These are phyloP conservation scores for Trichoderma gamsii DNA, from an alignment of 495 filamentous ascomycete species.

Conservation along the genomic window DNA sequence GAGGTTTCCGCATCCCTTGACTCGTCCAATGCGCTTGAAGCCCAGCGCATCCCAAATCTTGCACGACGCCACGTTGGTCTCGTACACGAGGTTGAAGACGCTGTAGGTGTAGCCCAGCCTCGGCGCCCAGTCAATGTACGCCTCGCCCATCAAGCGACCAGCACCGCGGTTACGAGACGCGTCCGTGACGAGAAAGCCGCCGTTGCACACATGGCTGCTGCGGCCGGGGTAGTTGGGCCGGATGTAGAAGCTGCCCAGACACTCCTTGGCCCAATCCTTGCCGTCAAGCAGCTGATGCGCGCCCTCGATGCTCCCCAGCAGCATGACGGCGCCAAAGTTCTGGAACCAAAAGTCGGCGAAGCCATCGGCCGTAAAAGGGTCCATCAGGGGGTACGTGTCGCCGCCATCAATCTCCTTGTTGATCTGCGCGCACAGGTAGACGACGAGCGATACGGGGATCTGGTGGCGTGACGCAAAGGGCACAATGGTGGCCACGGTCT, in stretches of 20 bases:
- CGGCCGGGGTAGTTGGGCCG: constrained; percentile 96
- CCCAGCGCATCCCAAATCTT: constrained; percentile 97
- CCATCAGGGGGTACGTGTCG: constrained; percentile 92
- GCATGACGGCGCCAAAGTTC: constrained; percentile 90
- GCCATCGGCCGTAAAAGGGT: constrained; percentile 63
- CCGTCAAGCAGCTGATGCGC: constrained; percentile 56
- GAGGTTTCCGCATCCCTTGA: constrained; percentile 82
- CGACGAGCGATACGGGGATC: constrained; percentile 68
- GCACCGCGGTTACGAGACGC: constrained; percentile 84
- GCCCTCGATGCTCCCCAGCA: constrained; percentile 67
- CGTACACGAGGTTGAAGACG: constrained; percentile 97
- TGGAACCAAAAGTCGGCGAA: constrained; percentile 94
- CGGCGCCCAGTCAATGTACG: constrained; percentile 90
- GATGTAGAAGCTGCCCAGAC: constrained; percentile 92
- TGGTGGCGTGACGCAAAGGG: constrained; percentile 72
- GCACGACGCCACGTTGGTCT: constrained; percentile 91
- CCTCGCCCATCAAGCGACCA: constrained; percentile 87
- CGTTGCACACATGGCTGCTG: constrained; percentile 94
- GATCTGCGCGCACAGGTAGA: constrained; percentile 77
- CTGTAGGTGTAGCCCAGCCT: constrained; percentile 92
- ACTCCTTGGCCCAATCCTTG: constrained; percentile 77
- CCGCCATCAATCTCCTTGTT: constrained; percentile 94
- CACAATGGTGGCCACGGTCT: constrained; percentile 84
- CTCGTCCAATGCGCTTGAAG: constrained; percentile 91
- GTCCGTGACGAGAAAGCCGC: constrained; percentile 88